phyloP scores from a whole-genome alignment of 257 asterid genomes.

The Solanum chmielewskii region DNA sequence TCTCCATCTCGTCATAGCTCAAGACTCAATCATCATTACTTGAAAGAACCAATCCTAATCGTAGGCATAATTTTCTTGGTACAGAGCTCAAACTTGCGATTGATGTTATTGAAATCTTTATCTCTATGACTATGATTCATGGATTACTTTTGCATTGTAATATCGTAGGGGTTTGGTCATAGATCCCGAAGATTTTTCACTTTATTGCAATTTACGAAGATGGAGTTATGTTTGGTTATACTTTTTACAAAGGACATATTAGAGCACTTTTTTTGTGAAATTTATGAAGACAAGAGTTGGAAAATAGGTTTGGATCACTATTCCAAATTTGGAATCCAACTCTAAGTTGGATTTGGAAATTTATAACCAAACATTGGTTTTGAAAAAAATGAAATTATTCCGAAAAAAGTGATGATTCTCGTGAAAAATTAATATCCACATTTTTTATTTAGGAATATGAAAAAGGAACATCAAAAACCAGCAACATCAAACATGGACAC shows the following conservation, averaged over 20 bases:
- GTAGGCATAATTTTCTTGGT: background rate
- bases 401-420: background rate
- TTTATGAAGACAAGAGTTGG: background rate
- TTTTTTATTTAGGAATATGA: background rate
- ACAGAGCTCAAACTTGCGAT: background rate
- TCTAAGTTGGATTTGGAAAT: background rate
- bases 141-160: background rate
- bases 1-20: conserved; percentile 25
- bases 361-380: background rate
- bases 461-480: background rate
- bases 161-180: background rate
- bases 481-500: background rate
- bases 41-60: conserved; percentile 21
- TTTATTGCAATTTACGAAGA: background rate
- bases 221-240: background rate
- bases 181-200: background rate
- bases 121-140: background rate
- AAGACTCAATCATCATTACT: conserved; percentile 6
- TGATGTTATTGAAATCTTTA: background rate
- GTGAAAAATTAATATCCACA: background rate
- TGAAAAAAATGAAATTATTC: background rate
- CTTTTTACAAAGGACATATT: background rate
- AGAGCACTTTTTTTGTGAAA: background rate
- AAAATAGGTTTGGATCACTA: background rate
- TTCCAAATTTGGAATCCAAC: background rate